Base-by-base conservation (phyloP, 139 green algal species). In the Coelastrella sp. region DNA sequence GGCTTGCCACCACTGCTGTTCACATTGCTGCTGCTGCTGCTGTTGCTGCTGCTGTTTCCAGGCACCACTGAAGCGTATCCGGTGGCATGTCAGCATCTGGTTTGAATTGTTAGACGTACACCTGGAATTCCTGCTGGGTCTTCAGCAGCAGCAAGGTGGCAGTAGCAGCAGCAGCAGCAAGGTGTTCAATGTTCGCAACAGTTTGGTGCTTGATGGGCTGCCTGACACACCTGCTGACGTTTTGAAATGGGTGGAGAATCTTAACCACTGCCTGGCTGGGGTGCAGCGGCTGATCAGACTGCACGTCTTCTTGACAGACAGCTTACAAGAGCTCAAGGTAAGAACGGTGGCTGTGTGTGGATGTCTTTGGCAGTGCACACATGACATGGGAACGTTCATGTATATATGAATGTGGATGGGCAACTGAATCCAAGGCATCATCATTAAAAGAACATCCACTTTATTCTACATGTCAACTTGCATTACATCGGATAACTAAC, bases 91-190 rank as follows among this genome's bases (percentile, higher is more conserved):
- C 76, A 8, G 35, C 27, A 11, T 83, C n/a, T 66, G 76, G 27
- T 15, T 70, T 12, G 14, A 70, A 20, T 12, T 70, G 11, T 20
- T 70, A 1, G 61, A 70, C 14, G 4, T 20, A 1, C 61, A 70
- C 14, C 14, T 70, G 61, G 61, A 70, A 15, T 5, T 3, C 12
- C 11, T 12, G 12, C 61, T 70, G 61, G 61, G 61, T 7, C 27
- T 63, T 25, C 76, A 83, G 76, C 76, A 83, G 76, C 76, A 83
- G 76, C 49, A 83, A 4, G 14, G 27, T 24, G 76, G 76, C 35
- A 83, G 76, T 27, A 82, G 76, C 76, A 27, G 49, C 76, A 83
- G 49, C 25, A 63, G 76, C 35, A 63, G 27, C 35, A 25, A 57
- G 15, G n/a, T 25, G 14, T 63, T 8, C 76, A 27, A 6, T 19